A percentile compares a stretch with the other conserved stretches of the same genome.
Evolutionary conservation across 306 rosid genomes (phyloP).

Genomic region (Ziziphus jujuba): DNA sequence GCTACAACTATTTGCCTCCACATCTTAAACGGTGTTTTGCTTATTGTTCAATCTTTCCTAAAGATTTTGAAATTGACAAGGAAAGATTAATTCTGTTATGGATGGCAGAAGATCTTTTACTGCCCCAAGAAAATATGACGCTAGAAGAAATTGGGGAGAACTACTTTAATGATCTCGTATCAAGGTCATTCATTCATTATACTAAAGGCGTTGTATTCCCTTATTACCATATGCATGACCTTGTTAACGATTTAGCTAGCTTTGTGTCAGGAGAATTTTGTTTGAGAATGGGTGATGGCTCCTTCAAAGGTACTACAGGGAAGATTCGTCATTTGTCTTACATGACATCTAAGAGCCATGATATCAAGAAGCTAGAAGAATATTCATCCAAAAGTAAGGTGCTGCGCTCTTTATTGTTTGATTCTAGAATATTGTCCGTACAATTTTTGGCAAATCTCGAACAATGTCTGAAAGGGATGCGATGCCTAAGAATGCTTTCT

Average conservation of each 20-base stretch:
- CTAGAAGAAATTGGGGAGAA: constrained; percentile 22
- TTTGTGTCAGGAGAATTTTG: constrained; percentile 8
- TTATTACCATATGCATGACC: constrained; percentile 15
- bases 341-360: too few relatives aligned
- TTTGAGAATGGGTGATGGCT: neutral
- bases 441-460: too few relatives aligned
- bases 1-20: constrained; percentile 22
- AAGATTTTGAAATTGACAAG: neutral
- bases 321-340: constrained; percentile 12
- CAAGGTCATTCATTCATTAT: constrained; percentile 19
- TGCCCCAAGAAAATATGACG: neutral
- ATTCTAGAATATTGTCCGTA: neutral
- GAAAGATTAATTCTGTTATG: constrained; percentile 24
- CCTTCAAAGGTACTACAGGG: neutral
- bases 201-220: too few relatives aligned
- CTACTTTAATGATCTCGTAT: constrained; percentile 30
- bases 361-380: too few relatives aligned
- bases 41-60: constrained; percentile 19
- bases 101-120: constrained; percentile 40
- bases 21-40: constrained; percentile 23
- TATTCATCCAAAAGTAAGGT: too few relatives aligned
- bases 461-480: neutral
- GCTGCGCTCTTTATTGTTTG: constrained; percentile 3
- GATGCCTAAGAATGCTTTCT: neutral
- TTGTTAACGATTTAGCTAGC: constrained; percentile 6